Evolutionary conservation across 2,329 filamentous ascomycete species (phyloP).

Genomic region (Beauveria asiatica): DNA sequence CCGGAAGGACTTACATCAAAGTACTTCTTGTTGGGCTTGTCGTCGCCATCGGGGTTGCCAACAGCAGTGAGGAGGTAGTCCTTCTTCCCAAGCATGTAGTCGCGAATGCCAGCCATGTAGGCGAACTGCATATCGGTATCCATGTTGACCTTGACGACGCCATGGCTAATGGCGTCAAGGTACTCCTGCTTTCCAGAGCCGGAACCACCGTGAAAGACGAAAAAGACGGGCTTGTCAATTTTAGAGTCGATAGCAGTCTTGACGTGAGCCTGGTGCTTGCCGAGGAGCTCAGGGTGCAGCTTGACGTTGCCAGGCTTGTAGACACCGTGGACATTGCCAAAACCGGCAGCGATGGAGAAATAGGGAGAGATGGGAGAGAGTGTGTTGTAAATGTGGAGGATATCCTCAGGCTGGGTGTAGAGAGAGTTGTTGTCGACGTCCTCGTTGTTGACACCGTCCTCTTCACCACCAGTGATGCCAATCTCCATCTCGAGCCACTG

Average conservation of each 20-base stretch:
- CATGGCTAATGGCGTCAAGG: constrained; percentile 77
- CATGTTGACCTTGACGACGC: constrained; percentile 99
- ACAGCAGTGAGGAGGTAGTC: constrained; percentile 83
- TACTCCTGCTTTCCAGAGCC: constrained; percentile 89
- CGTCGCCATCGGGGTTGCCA: constrained; percentile 88
- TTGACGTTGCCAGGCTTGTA: constrained; percentile 98
- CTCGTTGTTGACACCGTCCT: constrained; percentile 98
- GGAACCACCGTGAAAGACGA: constrained; percentile 98
- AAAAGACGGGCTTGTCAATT: constrained; percentile 89
- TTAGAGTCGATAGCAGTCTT: constrained; percentile 65
- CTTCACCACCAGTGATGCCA: constrained; percentile 87
- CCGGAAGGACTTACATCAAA: constrained; percentile 45
- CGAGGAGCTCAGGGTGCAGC: constrained; percentile 89
- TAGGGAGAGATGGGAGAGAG: constrained; percentile 81
- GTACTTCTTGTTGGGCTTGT: constrained; percentile 99
- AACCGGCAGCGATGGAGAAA: constrained; percentile 97
- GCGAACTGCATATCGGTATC: constrained; percentile 97
- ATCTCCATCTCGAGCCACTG: constrained; percentile 98
- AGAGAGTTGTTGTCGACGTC: constrained; percentile 92
- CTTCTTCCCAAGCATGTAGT: constrained; percentile 91
- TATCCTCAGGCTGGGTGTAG: constrained; percentile 97
- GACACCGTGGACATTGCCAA: constrained; percentile 98
- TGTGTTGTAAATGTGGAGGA: constrained; percentile 82
- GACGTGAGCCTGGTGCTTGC: constrained; percentile 93
- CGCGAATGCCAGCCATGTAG: constrained; percentile 85